phyloP scores from a whole-genome alignment of 2,329 filamentous ascomycete genomes.

The Trichoderma aggressivum region DNA sequence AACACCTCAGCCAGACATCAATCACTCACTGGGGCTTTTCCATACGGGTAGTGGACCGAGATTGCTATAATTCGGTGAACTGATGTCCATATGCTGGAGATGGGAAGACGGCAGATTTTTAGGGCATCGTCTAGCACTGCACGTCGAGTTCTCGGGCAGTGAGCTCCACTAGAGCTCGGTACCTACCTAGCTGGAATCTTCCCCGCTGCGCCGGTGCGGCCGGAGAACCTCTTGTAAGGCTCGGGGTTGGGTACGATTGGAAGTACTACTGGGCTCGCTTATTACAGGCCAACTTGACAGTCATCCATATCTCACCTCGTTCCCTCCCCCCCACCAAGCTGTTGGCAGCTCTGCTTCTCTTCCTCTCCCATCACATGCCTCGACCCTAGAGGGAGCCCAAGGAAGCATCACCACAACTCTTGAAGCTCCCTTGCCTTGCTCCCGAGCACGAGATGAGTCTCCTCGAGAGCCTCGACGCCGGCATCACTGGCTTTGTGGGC shows the following conservation, averaged over 20 bases:
- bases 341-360: not conserved
- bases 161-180: not conserved
- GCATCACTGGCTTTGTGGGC: conserved; percentile 64
- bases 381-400: conserved; percentile 4
- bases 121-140: not conserved
- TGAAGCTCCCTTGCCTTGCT: conserved; percentile 5
- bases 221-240: not conserved
- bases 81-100: not conserved
- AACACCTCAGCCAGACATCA: not conserved
- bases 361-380: conserved; percentile 7
- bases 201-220: conserved; percentile 1
- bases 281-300: not conserved
- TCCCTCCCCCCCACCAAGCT: not conserved
- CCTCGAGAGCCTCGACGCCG: conserved; percentile 65
- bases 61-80: not conserved
- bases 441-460: conserved; percentile 35
- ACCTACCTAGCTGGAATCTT: not conserved
- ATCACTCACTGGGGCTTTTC: not conserved
- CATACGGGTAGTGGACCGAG: not conserved
- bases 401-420: not conserved
- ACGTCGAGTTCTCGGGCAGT: not conserved
- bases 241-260: not conserved
- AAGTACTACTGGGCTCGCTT: not conserved
- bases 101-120: not conserved
- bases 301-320: not conserved